Conservation (phyloP, 2,329 filamentous ascomycete species). For the Nigrospora sphaerica region DNA sequence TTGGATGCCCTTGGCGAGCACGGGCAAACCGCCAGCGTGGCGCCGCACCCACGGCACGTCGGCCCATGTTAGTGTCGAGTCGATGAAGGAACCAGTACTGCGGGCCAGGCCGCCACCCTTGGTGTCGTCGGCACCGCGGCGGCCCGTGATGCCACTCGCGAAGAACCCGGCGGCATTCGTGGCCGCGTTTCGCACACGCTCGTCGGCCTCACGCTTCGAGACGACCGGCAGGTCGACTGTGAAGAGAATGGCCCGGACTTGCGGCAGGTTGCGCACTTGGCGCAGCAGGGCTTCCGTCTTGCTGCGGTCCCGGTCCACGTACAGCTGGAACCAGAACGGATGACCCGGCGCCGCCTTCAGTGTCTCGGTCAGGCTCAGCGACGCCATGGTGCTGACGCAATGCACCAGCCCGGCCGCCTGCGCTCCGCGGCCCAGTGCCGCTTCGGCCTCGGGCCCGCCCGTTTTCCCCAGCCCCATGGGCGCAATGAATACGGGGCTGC, state of each 20-base stretch:
- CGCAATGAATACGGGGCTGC: slow-evolving; percentile 5
- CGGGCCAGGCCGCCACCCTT: slow-evolving; percentile 49
- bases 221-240: slow-evolving; percentile 52
- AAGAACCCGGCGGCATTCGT: slow-evolving; percentile 36
- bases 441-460: slow-evolving; percentile 6
- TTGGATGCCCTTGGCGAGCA: slow-evolving; percentile 67
- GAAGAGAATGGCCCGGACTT: slow-evolving; percentile 47
- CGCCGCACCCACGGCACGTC: slow-evolving; percentile 60
- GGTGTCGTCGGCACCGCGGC: slow-evolving; percentile 39
- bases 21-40: slow-evolving; percentile 42
- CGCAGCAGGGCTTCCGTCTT: slow-evolving; percentile 4
- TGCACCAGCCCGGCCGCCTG: slow-evolving; percentile 3
- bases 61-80: slow-evolving; percentile 52
- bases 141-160: slow-evolving; percentile 41
- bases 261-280: slow-evolving; percentile 14
- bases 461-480: slow-evolving; percentile 6
- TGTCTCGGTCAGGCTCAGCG: slow-evolving; percentile 1
- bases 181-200: slow-evolving; percentile 23
- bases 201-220: slow-evolving; percentile 45
- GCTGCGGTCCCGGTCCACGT: slow-evolving; percentile 5
- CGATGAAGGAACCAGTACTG: slow-evolving; percentile 50
- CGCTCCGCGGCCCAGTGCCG: slow-evolving; percentile 1
- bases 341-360: neutral
- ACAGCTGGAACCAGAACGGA: slow-evolving; percentile 8
- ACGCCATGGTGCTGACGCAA: slow-evolving; percentile 6